Percentiles rank a stretch among this genome's conserved stretches.
Conservation (phyloP, 306 rosid species). For the Mimosa bimucronata region DNA sequence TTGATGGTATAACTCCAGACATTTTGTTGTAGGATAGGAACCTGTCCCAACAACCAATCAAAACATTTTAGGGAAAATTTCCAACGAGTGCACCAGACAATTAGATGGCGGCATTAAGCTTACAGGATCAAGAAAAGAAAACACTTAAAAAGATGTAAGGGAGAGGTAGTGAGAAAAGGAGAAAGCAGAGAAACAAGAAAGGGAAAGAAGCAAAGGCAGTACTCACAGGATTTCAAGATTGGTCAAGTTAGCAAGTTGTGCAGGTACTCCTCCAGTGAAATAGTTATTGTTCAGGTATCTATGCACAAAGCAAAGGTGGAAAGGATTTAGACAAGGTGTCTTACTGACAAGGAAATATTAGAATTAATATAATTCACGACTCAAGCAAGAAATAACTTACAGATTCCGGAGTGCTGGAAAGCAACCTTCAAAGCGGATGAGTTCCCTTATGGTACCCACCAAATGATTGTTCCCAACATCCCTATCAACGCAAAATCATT, state of each 20-base stretch:
- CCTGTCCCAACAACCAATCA: constrained; percentile 57
- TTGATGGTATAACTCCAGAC: constrained; percentile 88
- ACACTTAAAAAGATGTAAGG: neutral
- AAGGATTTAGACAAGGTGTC: constrained; percentile 21
- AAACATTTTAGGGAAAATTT: constrained; percentile 6
- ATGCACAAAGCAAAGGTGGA: constrained; percentile 29
- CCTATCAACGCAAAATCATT: constrained; percentile 54
- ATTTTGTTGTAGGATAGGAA: constrained; percentile 92
- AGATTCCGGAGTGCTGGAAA: constrained; percentile 93
- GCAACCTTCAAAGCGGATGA: constrained; percentile 94
- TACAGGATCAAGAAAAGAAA: neutral
- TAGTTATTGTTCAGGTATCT: constrained; percentile 93
- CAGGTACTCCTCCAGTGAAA: constrained; percentile 94
- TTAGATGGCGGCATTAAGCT: neutral
- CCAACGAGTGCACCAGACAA: constrained; percentile 8
- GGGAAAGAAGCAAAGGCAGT: constrained; percentile 22
- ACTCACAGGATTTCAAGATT: constrained; percentile 94
- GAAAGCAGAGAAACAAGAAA: neutral
- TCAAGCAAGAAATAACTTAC: constrained; percentile 54
- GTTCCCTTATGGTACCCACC: constrained; percentile 98
- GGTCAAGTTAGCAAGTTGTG: constrained; percentile 91
- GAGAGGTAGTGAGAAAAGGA: neutral
- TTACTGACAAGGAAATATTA: neutral
- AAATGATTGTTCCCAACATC: constrained; percentile 97
- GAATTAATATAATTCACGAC: constrained; percentile 22